Percentiles rank a stretch among this genome's conserved stretches.
Conservation (phyloP, 2,329 filamentous ascomycete species). For the Clonostachys byssicola region DNA sequence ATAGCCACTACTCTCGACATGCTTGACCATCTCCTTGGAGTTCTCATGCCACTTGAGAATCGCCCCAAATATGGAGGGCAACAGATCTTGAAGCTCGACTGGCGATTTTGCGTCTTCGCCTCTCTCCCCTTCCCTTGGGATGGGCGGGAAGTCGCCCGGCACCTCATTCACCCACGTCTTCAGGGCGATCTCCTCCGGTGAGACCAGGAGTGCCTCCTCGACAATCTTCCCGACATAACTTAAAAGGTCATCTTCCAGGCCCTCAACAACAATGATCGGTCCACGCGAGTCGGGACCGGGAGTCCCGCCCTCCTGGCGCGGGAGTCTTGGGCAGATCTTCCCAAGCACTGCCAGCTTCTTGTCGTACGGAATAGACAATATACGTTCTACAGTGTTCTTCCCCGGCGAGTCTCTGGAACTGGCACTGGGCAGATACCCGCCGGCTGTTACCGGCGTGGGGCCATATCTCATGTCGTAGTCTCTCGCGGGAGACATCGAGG, state of each 20-base stretch:
- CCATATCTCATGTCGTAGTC: conserved; percentile 11
- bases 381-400: conserved; percentile 42
- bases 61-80: conserved; percentile 60
- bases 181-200: conserved; percentile 30
- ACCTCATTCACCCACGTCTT: conserved; percentile 36
- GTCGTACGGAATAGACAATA: conserved; percentile 70
- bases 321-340: conserved; percentile 68
- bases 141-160: neutral
- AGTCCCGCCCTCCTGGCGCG: conserved; percentile 18
- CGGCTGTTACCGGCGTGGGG: conserved; percentile 1
- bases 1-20: conserved; percentile 22
- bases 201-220: conserved; percentile 52
- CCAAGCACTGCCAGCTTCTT: conserved; percentile 75
- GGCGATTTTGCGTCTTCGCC: conserved; percentile 7
- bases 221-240: conserved; percentile 60
- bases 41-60: conserved; percentile 73
- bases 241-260: conserved; percentile 50
- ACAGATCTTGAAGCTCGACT: conserved; percentile 26
- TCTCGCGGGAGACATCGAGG: conserved; percentile 16
- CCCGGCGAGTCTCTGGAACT: neutral
- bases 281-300: conserved; percentile 45
- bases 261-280: conserved; percentile 79
- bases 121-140: conserved; percentile 5
- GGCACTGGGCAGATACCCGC: neutral
- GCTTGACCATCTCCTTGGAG: conserved; percentile 63